Conservation (phyloP, 352 stramenopile genomes). For the Phytophthora pinifolia region DNA sequence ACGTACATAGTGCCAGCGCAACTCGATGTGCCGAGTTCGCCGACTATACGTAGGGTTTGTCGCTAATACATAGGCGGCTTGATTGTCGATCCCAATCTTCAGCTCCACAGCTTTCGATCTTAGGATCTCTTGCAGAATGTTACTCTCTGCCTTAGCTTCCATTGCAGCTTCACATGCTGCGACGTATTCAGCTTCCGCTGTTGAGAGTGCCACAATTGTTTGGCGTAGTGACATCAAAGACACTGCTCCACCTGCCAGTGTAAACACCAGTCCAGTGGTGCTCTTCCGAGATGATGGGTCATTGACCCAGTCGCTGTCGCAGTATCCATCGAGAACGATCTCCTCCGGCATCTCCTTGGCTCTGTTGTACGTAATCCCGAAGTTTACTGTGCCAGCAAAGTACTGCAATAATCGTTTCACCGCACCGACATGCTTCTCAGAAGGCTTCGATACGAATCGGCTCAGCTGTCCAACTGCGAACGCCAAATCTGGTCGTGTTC, state of each 20-base stretch:
- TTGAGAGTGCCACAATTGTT: constrained; percentile 7
- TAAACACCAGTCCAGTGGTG: constrained; percentile 3
- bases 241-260: background rate
- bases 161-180: constrained; percentile 5
- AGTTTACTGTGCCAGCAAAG: constrained; percentile 1
- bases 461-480: constrained; percentile 10
- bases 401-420: constrained; percentile 4
- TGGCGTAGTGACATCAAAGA: constrained; percentile 4
- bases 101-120: background rate
- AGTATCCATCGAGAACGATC: background rate
- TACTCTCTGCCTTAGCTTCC: background rate
- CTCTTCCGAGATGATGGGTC: background rate
- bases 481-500: constrained; percentile 9
- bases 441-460: constrained; percentile 12
- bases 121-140: constrained; percentile 6
- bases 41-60: constrained; percentile 9
- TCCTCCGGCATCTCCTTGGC: background rate
- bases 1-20: constrained; percentile 9
- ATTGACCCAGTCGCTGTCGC: constrained; percentile 7
- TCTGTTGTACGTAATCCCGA: constrained; percentile 9
- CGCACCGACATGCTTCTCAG: constrained; percentile 2
- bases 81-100: constrained; percentile 3
- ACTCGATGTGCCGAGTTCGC: constrained; percentile 3
- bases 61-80: background rate
- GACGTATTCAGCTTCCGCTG: constrained; percentile 1